Base-by-base conservation (phyloP, 257 asterid genomes). In the Nicotiana knightiana region DNA sequence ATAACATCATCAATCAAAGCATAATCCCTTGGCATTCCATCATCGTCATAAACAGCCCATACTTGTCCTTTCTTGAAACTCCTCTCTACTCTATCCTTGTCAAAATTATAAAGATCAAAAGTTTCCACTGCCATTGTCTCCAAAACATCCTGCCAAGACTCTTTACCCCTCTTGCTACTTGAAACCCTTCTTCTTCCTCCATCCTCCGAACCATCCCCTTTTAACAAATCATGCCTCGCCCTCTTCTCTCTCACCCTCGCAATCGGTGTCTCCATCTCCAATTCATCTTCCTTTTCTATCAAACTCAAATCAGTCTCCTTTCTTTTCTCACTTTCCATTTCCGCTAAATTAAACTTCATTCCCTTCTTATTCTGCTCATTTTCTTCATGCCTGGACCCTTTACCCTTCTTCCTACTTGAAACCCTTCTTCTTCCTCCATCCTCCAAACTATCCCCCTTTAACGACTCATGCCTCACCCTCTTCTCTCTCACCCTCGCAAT, bases 51-150 rank as follows among this genome's bases (percentile, higher is more conserved):
- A 58, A 90, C 81, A 33, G 98, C 99, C 98, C 98, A 96, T 43
- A 96, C 93, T 81, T 96, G 99, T 43, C 98, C 98, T 89, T 87
- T 90, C 93, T 89, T 92, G 64, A 94, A 92, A 86, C 90, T 90
- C 86, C 87, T 94, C 85, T 63, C 97, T 35, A 32, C 86, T 88
- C 97, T 91, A 80, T 90, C 97, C 90, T 85, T 85, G 83, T 88
- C 94, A 59, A 95, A 95, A 85, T 95, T 93, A 81, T 92, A 89
- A 81, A 92, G 93, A 82, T 88, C 92, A 9, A 92, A 90, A 87
- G 88, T 91, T 80, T 90, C 91, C 76, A 85, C 88, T 0, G 88
- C 84, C 87, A 84, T 84, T 33, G 90, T 84, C 86, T 90, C 94
- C 86, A 88, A 57, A 81, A 63, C 84, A 77, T 81, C 87, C 32